Conservation (phyloP, 169 alveolate genomes). For the Cryptosporidium canis region DNA sequence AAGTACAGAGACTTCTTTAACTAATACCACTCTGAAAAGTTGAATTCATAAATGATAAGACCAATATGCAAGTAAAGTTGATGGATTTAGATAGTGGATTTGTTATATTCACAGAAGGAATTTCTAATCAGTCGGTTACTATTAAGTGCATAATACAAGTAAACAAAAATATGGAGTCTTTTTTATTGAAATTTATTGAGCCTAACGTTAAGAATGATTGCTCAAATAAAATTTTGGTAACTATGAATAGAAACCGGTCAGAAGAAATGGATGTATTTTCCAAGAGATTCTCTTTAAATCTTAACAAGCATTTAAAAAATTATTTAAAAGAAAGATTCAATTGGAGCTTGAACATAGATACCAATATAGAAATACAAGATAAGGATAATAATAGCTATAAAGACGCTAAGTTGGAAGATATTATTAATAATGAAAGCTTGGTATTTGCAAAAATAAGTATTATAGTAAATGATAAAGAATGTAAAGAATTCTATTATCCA, state of each 20-base stretch:
- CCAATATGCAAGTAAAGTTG: neutral
- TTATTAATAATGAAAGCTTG: neutral
- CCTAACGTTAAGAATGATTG: neutral
- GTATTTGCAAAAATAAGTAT: neutral
- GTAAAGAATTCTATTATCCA: neutral
- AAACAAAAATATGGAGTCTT: neutral
- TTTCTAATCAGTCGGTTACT: neutral
- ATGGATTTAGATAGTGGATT: neutral
- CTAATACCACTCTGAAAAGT: too few relatives aligned
- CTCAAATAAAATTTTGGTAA: conserved; percentile 64
- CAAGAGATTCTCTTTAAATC: conserved; percentile 46
- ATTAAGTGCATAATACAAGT: neutral
- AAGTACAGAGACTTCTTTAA: too few relatives aligned
- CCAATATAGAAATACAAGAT: neutral
- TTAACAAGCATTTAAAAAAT: conserved; percentile 23
- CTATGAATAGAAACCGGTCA: conserved; percentile 67
- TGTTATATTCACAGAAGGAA: conserved; percentile 8
- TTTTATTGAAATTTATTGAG: neutral
- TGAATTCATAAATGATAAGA: too few relatives aligned
- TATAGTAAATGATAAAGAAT: neutral
- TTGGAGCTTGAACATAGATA: neutral
- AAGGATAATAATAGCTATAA: neutral
- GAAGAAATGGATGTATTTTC: neutral
- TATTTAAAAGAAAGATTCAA: conserved; percentile 3
- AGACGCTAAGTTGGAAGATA: neutral